Percentiles rank a stretch among this genome's conserved stretches.
These are phyloP conservation scores for Rostrohypoxylon terebratum DNA, from an alignment of 495 filamentous ascomycete genomes.

Conservation along the genomic window DNA sequence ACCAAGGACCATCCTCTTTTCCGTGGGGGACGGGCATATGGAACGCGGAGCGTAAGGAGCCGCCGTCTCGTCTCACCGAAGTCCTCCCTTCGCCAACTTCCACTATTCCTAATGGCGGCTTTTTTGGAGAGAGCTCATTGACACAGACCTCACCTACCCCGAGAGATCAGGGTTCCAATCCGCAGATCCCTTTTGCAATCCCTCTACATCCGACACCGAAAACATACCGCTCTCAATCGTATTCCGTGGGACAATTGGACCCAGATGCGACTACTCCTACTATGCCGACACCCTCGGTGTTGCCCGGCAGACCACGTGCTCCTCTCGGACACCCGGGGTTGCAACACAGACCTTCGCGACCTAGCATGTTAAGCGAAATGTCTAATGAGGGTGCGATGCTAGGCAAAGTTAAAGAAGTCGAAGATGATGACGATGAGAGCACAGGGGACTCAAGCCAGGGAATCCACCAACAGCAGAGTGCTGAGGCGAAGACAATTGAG, in stretches of 20 bases:
- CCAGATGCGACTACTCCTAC: constrained; percentile 69
- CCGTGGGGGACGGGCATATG: constrained; percentile 82
- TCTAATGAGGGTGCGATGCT: constrained; percentile 76
- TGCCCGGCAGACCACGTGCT: constrained; percentile 65
- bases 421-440: constrained; percentile 81
- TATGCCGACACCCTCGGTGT: constrained; percentile 55
- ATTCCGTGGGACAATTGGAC: constrained; percentile 93
- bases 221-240: constrained; percentile 94
- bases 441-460: constrained; percentile 68
- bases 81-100: constrained; percentile 82
- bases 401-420: constrained; percentile 83
- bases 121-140: constrained; percentile 57
- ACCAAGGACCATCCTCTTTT: constrained; percentile 68
- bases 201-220: constrained; percentile 91
- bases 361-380: constrained; percentile 85
- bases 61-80: constrained; percentile 77
- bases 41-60: constrained; percentile 81
- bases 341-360: constrained; percentile 84
- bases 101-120: constrained; percentile 63
- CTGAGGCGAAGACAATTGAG: constrained; percentile 76
- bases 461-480: constrained; percentile 63
- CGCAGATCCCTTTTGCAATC: constrained; percentile 88
- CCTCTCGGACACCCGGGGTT: constrained; percentile 69
- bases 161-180: constrained; percentile 58
- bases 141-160: constrained; percentile 58